A percentile compares a stretch with the other conserved stretches of the same genome.
phyloP scores from a whole-genome alignment of 768 basidiomycete genomes.

The Pisolithus sp. region DNA sequence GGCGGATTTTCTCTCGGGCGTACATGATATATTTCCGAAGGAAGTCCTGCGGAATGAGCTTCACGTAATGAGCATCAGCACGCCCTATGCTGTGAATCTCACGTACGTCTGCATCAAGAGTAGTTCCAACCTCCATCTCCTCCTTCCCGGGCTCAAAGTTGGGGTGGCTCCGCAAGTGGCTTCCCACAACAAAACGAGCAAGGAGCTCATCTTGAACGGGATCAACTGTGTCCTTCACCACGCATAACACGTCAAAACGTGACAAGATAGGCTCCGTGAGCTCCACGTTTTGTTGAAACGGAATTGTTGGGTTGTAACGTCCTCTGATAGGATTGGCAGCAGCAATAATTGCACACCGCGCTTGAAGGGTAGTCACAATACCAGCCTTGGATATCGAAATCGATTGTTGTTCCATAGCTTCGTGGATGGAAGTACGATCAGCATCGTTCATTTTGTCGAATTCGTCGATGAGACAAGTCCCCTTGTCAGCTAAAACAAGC shows the following conservation, averaged over 20 bases:
- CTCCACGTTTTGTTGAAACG: slow-evolving; percentile 98
- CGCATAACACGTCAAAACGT: slow-evolving; percentile 95
- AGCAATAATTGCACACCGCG: slow-evolving; percentile 94
- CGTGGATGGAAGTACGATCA: slow-evolving; percentile 96
- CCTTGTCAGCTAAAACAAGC: slow-evolving; percentile 96
- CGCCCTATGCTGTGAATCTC: not conserved
- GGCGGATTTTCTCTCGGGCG: slow-evolving; percentile 85
- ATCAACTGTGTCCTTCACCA: slow-evolving; percentile 96
- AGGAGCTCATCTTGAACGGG: slow-evolving; percentile 95
- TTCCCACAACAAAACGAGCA: slow-evolving; percentile 96
- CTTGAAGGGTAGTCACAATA: slow-evolving; percentile 96
- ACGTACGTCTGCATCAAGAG: slow-evolving; percentile 84
- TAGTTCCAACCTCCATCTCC: slow-evolving; percentile 90
- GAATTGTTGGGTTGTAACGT: slow-evolving; percentile 96
- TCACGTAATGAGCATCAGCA: slow-evolving; percentile 6
- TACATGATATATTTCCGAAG: slow-evolving; percentile 99
- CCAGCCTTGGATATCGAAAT: slow-evolving; percentile 99
- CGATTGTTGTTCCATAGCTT: slow-evolving; percentile 99
- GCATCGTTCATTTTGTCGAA: slow-evolving; percentile 99
- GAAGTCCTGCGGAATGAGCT: slow-evolving; percentile 97
- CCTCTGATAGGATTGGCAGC: slow-evolving; percentile 97
- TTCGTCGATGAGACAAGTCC: slow-evolving; percentile 96
- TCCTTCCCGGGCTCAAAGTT: slow-evolving; percentile 82
- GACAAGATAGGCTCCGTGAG: slow-evolving; percentile 97
- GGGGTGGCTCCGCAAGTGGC: slow-evolving; percentile 91